These are phyloP conservation scores for Cordyceps javanica DNA, from an alignment of 2,329 filamentous ascomycete species.

Conservation along the genomic window DNA sequence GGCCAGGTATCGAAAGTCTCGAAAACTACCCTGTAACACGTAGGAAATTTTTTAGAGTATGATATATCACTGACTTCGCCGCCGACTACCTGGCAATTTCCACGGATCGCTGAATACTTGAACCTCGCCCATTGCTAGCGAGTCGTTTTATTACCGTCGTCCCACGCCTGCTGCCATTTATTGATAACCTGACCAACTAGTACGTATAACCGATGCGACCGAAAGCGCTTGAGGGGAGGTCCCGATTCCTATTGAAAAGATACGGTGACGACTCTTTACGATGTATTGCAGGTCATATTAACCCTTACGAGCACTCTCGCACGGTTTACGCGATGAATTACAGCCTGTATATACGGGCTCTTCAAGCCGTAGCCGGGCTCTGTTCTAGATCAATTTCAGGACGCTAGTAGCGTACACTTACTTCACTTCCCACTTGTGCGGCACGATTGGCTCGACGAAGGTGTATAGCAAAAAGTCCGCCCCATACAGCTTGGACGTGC, in stretches of 20 bases:
- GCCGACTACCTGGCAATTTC: conserved; percentile 35
- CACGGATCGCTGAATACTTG: conserved; percentile 87
- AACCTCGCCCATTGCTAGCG: conserved; percentile 24
- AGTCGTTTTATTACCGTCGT: conserved; percentile 80
- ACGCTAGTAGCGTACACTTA: conserved; percentile 80
- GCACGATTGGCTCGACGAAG: conserved; percentile 73
- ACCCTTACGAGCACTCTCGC: conserved; percentile 75
- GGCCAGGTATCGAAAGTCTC: conserved; percentile 23
- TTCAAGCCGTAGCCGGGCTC: conserved; percentile 73
- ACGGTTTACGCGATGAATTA: conserved; percentile 85
- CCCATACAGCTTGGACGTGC: conserved; percentile 81
- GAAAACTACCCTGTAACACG: conserved; percentile 24
- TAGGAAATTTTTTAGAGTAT: conserved; percentile 16
- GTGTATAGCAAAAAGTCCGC: conserved; percentile 70
- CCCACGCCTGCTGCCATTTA: conserved; percentile 65
- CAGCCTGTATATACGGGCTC: conserved; percentile 78
- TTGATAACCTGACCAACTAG: conserved; percentile 88
- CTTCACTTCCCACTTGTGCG: conserved; percentile 74
- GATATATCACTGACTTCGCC: conserved; percentile 13
- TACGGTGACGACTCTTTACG: conserved; percentile 77
- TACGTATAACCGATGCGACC: conserved; percentile 89
- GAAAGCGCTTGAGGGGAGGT: conserved; percentile 77
- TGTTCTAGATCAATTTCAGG: conserved; percentile 53
- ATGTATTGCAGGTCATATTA: conserved; percentile 81
- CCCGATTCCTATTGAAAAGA: conserved; percentile 59